Evolutionary conservation across 176 grass and related monocot genomes (phyloP).

Genomic region (Metroxylon sagu): DNA sequence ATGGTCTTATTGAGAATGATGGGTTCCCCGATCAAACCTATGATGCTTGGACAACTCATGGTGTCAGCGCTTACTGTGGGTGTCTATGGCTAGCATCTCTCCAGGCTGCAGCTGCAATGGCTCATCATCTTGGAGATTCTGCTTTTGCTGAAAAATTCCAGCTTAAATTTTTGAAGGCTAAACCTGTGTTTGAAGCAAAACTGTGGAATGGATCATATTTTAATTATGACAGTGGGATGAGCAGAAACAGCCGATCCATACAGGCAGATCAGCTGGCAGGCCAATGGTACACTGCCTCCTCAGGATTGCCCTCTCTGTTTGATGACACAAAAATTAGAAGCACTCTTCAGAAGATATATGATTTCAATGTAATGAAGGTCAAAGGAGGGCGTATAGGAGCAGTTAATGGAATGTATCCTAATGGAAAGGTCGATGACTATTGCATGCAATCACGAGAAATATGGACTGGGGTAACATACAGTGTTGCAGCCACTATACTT

Average conservation of each 20-base stretch:
- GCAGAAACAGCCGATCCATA: slow-evolving; percentile 67
- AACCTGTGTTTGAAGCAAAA: slow-evolving; percentile 57
- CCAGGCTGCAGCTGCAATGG: slow-evolving; percentile 75
- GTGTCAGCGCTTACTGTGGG: slow-evolving; percentile 82
- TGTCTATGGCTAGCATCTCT: slow-evolving; percentile 91
- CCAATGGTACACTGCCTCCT: slow-evolving; percentile 81
- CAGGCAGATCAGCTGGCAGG: slow-evolving; percentile 92
- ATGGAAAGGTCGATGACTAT: slow-evolving; percentile 85
- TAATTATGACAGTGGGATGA: slow-evolving; percentile 86
- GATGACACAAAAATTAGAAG: slow-evolving; percentile 67
- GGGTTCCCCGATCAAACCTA: slow-evolving; percentile 98
- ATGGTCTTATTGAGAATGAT: slow-evolving; percentile 86
- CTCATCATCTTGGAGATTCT: slow-evolving; percentile 57
- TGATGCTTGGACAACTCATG: slow-evolving; percentile 86
- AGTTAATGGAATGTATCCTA: slow-evolving; percentile 80
- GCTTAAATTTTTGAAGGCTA: slow-evolving; percentile 76
- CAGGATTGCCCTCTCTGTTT: slow-evolving; percentile 69
- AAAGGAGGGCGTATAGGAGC: slow-evolving; percentile 89
- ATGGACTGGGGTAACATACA: slow-evolving; percentile 91
- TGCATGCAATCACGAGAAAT: slow-evolving; percentile 98
- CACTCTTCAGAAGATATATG: slow-evolving; percentile 86
- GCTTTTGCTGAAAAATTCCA: slow-evolving; percentile 73
- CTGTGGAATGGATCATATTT: slow-evolving; percentile 94
- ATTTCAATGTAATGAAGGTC: slow-evolving; percentile 97
- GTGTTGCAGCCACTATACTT: slow-evolving; percentile 79